Evolutionary conservation across 345 rosid species (phyloP).

Genomic region (Hibiscus syriacus): DNA sequence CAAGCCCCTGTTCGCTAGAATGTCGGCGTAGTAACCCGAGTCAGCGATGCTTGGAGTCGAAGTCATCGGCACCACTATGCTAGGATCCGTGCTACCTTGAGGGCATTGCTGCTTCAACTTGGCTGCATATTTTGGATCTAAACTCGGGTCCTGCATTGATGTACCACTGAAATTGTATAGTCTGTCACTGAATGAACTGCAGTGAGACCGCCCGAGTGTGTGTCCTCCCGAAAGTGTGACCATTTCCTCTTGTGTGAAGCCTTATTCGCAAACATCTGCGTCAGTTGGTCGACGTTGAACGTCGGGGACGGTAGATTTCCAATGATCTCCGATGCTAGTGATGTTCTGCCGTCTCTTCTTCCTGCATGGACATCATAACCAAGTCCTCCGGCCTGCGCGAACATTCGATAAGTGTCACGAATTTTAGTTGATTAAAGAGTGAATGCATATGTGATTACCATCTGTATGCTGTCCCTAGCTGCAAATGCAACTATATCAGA

Average conservation of each 20-base stretch:
- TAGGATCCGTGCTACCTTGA: slow-evolving; percentile 10
- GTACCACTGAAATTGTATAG: slow-evolving; percentile 34
- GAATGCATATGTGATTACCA: slow-evolving; percentile 13
- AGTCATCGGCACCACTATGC: slow-evolving; percentile 33
- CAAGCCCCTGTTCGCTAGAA: slow-evolving; percentile 36
- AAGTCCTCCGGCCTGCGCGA: slow-evolving; percentile 33
- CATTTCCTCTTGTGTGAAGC: slow-evolving; percentile 37
- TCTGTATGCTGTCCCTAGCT: slow-evolving; percentile 40
- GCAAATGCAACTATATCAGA: slow-evolving; percentile 55
- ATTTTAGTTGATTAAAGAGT: neutral
- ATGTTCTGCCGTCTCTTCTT: slow-evolving; percentile 52
- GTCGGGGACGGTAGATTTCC: slow-evolving; percentile 41
- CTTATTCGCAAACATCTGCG: slow-evolving; percentile 23
- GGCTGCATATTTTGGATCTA: slow-evolving; percentile 39
- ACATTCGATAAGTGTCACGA: neutral
- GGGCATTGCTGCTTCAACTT: slow-evolving; percentile 40
- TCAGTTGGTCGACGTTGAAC: slow-evolving; percentile 28
- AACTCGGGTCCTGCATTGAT: slow-evolving; percentile 33
- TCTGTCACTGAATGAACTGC: slow-evolving; percentile 37
- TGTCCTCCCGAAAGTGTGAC: slow-evolving; percentile 54
- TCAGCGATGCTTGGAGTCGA: slow-evolving; percentile 28
- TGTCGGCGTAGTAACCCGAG: slow-evolving; percentile 29
- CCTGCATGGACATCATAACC: slow-evolving; percentile 51
- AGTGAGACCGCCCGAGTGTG: slow-evolving; percentile 53
- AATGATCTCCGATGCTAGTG: slow-evolving; percentile 31